Evolutionary conservation across 2,329 filamentous ascomycete species (phyloP), one percentile per base, ranked within the genome.

Genomic region (Pyrenophora teres): DNA sequence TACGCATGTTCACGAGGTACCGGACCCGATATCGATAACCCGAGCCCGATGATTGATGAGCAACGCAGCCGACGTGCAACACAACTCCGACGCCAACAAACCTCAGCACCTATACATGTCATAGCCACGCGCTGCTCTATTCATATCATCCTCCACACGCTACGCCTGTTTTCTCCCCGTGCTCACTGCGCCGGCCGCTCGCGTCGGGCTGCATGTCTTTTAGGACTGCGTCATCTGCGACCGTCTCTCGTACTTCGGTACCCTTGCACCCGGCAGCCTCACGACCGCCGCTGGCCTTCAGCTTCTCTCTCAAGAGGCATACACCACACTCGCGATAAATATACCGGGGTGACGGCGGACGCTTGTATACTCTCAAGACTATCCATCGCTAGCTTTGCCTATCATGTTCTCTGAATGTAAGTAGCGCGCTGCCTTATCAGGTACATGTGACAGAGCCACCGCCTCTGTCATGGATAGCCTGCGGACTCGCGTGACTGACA

Each of bases 401-500:
- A 54, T 58, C 74, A 91, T 92, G 88, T 91, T 91, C 78, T 96
- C 91, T 51, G 91, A 96, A 86, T 96, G 91, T 95, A 82, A 78
- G 90, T 80, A 52, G 40, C 49, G 57, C 50, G 27, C 40, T 54
- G 60, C 63, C 63, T 70, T 68, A 66, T 68, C 65, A 58, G 47
- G 63, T 50, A 56, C 71, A 68, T 69, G 68, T 70, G 67, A 71
- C 57, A 45, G 55, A 50, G 49, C 56, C 56, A 50, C 46, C 60
- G 60, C 60, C 56, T 38, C 51, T 66, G 65, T 69, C 70, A 68
- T 53, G 65, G 43, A 48, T 41, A 42, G 39, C 56, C 46, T 52
- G 35, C 36, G 18, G 50, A 62, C 23, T 72, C 74, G 74, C 72
- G 75, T 78, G 76, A 77, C 72, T 76, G 60, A 78, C 74, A 52